Conservation (phyloP, 2,329 filamentous ascomycete genomes). For the Cytospora mali region DNA sequence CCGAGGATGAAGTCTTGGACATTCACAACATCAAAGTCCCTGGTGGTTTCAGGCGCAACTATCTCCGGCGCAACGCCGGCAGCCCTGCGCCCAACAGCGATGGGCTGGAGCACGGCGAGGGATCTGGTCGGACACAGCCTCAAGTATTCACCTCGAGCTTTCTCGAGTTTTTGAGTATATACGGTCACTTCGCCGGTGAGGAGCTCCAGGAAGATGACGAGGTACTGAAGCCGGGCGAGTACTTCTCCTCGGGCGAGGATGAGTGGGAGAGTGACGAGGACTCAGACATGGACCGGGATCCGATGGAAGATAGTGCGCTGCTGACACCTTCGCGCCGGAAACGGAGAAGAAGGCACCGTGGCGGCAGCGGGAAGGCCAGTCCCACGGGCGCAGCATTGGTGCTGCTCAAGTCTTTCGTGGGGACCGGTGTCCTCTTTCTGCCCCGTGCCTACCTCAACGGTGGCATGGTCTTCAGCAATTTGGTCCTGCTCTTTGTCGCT, state of each 20-base stretch:
- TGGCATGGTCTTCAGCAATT: slow-evolving; percentile 94
- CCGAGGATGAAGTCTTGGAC: slow-evolving; percentile 78
- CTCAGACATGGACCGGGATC: slow-evolving; percentile 70
- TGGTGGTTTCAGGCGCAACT: slow-evolving; percentile 91
- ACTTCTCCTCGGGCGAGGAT: slow-evolving; percentile 80
- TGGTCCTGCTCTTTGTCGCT: slow-evolving; percentile 85
- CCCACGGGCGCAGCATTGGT: slow-evolving; percentile 80
- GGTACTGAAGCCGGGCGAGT: slow-evolving; percentile 81
- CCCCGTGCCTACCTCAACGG: slow-evolving; percentile 93
- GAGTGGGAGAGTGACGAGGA: slow-evolving; percentile 58
- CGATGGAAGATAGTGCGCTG: slow-evolving; percentile 85
- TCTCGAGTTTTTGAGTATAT: slow-evolving; percentile 91
- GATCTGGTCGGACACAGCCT: slow-evolving; percentile 48
- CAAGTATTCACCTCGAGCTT: slow-evolving; percentile 88
- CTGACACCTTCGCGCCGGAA: slow-evolving; percentile 74
- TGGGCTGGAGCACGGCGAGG: slow-evolving; percentile 44
- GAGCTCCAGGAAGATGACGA: slow-evolving; percentile 97
- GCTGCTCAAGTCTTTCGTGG: slow-evolving; percentile 95
- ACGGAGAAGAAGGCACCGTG: slow-evolving; percentile 75
- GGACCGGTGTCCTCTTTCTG: slow-evolving; percentile 91
- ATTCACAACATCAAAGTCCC: slow-evolving; percentile 91
- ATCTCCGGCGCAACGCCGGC: slow-evolving; percentile 73
- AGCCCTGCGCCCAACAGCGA: slow-evolving; percentile 54
- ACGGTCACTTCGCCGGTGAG: slow-evolving; percentile 97
- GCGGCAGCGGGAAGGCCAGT: slow-evolving; percentile 74